A percentile compares a stretch with the other conserved stretches of the same genome.
phyloP scores from a whole-genome alignment of 257 asterid genomes.

The Solanum ossicruentum region DNA sequence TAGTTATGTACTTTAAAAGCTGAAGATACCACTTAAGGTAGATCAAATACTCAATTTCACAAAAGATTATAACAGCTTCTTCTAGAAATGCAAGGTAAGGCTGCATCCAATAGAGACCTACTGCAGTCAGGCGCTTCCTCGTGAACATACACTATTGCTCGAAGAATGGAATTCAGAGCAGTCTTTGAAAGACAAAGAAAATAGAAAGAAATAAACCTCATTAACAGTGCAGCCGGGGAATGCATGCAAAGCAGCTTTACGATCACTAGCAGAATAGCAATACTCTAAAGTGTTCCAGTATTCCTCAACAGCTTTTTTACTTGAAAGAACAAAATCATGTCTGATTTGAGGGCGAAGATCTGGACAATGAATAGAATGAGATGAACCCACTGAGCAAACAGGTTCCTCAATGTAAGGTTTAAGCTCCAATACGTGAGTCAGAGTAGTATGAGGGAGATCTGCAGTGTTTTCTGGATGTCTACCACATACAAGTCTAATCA shows the following conservation, averaged over 20 bases:
- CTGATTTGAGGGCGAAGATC: slow-evolving; percentile 94
- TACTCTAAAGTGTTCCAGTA: slow-evolving; percentile 94
- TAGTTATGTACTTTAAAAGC: neutral
- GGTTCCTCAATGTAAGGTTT: slow-evolving; percentile 97
- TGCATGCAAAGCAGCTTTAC: slow-evolving; percentile 80
- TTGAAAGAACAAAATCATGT: slow-evolving; percentile 88
- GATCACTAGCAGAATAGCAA: slow-evolving; percentile 65
- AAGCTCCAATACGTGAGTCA: slow-evolving; percentile 71
- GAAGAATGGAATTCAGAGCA: neutral
- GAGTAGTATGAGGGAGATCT: slow-evolving; percentile 42
- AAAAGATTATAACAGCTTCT: neutral
- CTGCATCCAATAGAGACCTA: neutral
- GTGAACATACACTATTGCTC: neutral
- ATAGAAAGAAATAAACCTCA: slow-evolving; percentile 42
- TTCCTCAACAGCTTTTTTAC: slow-evolving; percentile 65
- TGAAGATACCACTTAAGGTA: neutral
- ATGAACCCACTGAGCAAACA: slow-evolving; percentile 26
- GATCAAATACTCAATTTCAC: neutral
- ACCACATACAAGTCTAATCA: slow-evolving; percentile 71
- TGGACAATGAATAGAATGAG: slow-evolving; percentile 33
- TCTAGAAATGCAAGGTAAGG: neutral
- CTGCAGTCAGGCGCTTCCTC: neutral
- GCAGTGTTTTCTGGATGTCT: slow-evolving; percentile 39
- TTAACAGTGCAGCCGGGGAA: slow-evolving; percentile 89
- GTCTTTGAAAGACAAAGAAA: neutral